A percentile compares a stretch with the other conserved stretches of the same genome.
phyloP scores from a whole-genome alignment of 129 eudicot species.

The Arctium minus region DNA sequence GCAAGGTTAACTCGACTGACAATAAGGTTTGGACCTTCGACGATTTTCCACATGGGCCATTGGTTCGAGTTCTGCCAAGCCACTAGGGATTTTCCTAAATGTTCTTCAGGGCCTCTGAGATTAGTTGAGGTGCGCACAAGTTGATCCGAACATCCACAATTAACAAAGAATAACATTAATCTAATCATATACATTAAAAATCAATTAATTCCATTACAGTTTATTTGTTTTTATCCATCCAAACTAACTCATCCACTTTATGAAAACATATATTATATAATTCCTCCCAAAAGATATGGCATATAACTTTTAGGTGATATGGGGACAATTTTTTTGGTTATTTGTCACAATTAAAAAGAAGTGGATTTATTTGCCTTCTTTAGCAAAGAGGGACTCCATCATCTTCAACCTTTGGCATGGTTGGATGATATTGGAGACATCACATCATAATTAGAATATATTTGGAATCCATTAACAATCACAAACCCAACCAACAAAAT shows the following conservation, averaged over 20 bases:
- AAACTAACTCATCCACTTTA: neutral
- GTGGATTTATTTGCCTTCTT: neutral
- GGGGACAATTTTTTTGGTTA: neutral
- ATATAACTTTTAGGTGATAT: neutral
- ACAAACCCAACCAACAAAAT: slow-evolving; percentile 10
- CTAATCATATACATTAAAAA: neutral
- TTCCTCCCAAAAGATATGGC: neutral
- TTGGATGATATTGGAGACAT: slow-evolving; percentile 9
- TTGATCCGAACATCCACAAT: no score
- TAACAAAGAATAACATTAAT: neutral
- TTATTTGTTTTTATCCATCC: neutral
- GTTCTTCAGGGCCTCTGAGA: no score
- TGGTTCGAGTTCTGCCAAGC: no score
- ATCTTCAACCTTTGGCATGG: neutral
- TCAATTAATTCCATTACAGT: neutral
- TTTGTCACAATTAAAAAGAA: neutral
- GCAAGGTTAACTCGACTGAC: no score
- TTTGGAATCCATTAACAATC: neutral
- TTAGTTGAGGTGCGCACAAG: no score
- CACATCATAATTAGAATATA: slow-evolving; percentile 14
- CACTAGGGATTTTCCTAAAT: no score
- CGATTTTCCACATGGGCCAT: no score
- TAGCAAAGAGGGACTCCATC: neutral
- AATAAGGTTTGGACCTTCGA: no score
- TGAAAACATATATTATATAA: neutral